Conservation (phyloP, 2,329 filamentous ascomycete genomes). For the Ceratocystis eucalypticola region DNA sequence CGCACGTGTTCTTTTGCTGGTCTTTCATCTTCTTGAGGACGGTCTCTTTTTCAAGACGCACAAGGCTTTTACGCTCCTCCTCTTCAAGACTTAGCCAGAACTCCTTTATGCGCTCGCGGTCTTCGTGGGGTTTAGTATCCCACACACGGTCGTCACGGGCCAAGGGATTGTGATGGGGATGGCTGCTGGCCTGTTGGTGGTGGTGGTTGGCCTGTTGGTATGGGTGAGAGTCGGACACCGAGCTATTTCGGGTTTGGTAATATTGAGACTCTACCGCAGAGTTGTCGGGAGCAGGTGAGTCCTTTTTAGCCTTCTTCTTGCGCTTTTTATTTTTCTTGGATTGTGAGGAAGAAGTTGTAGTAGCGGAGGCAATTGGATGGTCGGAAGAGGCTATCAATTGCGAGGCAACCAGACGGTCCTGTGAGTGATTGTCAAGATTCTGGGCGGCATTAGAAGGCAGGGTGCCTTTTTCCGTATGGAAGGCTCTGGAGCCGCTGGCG, state of each 20-base stretch:
- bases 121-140: slow-evolving; percentile 89
- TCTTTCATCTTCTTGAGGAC: slow-evolving; percentile 99
- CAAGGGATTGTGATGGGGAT: slow-evolving; percentile 5
- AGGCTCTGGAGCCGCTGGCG: not conserved
- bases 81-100: slow-evolving; percentile 95
- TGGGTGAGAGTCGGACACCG: not conserved
- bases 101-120: slow-evolving; percentile 92
- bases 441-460: slow-evolving; percentile 19
- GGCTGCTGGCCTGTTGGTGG: not conserved
- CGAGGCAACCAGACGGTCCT: slow-evolving; percentile 16
- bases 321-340: slow-evolving; percentile 55
- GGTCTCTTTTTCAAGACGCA: slow-evolving; percentile 97
- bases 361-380: slow-evolving; percentile 20
- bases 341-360: slow-evolving; percentile 25
- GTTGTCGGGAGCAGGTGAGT: slow-evolving; percentile 8
- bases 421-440: slow-evolving; percentile 29
- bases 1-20: slow-evolving; percentile 97
- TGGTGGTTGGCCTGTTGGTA: not conserved
- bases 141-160: slow-evolving; percentile 48
- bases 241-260: not conserved
- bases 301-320: slow-evolving; percentile 43
- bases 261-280: not conserved
- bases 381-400: slow-evolving; percentile 1
- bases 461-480: not conserved
- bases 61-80: slow-evolving; percentile 83